A percentile compares a stretch with the other conserved stretches of the same genome.
Conservation (phyloP, 2,329 filamentous ascomycete species). For the Daldinia eschscholtzii region DNA sequence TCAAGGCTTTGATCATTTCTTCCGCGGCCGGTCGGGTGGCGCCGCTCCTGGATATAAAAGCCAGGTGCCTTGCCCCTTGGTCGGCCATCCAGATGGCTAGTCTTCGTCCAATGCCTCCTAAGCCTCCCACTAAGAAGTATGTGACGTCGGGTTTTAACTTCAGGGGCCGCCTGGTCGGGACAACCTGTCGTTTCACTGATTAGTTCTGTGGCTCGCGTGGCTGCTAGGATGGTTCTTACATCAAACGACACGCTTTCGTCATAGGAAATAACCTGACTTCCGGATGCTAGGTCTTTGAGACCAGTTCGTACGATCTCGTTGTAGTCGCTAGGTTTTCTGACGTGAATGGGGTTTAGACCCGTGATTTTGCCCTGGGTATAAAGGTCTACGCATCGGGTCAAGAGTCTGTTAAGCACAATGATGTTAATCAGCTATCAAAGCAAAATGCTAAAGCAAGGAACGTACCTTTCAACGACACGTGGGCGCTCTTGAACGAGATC, state of each 20-base stretch:
- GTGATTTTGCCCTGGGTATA: background rate
- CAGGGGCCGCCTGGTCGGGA: constrained; percentile 1
- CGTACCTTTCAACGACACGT: background rate
- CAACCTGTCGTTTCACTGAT: background rate
- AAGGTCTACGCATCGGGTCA: background rate
- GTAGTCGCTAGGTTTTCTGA: background rate
- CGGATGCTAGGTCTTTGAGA: background rate
- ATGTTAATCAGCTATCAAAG: background rate
- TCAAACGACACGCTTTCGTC: constrained; percentile 5
- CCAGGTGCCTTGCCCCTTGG: constrained; percentile 50
- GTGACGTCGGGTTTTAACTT: constrained; percentile 27
- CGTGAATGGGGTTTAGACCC: background rate
- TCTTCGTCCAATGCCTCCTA: constrained; percentile 52
- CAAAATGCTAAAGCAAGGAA: background rate
- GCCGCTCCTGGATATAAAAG: constrained; percentile 50
- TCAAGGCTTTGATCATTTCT: constrained; percentile 43
- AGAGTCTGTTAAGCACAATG: background rate
- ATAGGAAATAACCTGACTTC: background rate
- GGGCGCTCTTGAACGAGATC: background rate
- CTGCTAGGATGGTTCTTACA: background rate
- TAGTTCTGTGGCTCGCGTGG: background rate
- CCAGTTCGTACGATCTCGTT: background rate
- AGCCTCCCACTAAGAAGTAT: constrained; percentile 43
- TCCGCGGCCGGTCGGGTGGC: constrained; percentile 45
- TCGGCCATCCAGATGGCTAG: constrained; percentile 51